Percentiles rank a stretch among this genome's conserved stretches.
These are phyloP conservation scores for Leccinum brunneo-olivaceum DNA, from an alignment of 1,284 basidiomycete genomes.

Conservation along the genomic window DNA sequence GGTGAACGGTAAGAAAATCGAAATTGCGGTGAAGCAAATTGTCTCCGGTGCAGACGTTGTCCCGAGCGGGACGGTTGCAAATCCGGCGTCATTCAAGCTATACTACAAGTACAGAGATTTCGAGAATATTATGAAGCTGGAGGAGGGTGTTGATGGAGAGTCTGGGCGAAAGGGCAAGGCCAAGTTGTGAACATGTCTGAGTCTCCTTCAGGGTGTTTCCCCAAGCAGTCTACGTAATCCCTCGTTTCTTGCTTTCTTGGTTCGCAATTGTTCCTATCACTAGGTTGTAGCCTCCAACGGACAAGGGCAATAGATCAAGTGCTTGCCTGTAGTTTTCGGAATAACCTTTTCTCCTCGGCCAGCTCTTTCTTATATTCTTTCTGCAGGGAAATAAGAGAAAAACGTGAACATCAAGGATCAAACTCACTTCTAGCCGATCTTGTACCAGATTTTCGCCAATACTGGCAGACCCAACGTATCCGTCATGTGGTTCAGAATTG, in stretches of 20 bases:
- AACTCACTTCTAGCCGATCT: conserved; percentile 6
- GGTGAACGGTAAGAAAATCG: conserved; percentile 69
- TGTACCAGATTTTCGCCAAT: not conserved
- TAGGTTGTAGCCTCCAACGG: not conserved
- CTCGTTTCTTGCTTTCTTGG: conserved; percentile 10
- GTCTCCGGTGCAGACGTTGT: conserved; percentile 54
- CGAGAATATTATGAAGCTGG: conserved; percentile 25
- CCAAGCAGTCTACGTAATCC: conserved; percentile 14
- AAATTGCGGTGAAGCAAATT: conserved; percentile 70
- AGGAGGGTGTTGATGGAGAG: conserved; percentile 6
- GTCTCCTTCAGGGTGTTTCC: conserved; percentile 8
- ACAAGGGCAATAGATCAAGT: not conserved
- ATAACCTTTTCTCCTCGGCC: conserved; percentile 14
- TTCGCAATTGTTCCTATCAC: conserved; percentile 5
- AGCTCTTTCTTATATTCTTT: conserved; percentile 11
- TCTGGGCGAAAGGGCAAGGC: not conserved
- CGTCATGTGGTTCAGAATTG: not conserved
- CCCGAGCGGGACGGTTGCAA: conserved; percentile 65
- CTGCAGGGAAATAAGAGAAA: not conserved
- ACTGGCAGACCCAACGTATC: not conserved
- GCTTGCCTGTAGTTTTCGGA: conserved; percentile 13
- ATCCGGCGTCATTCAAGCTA: conserved; percentile 54
- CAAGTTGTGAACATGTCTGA: conserved; percentile 14
- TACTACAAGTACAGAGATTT: conserved; percentile 57
- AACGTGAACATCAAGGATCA: not conserved